These are phyloP conservation scores for Asterophora parasitica DNA, from an alignment of 768 basidiomycete genomes.

Conservation along the genomic window DNA sequence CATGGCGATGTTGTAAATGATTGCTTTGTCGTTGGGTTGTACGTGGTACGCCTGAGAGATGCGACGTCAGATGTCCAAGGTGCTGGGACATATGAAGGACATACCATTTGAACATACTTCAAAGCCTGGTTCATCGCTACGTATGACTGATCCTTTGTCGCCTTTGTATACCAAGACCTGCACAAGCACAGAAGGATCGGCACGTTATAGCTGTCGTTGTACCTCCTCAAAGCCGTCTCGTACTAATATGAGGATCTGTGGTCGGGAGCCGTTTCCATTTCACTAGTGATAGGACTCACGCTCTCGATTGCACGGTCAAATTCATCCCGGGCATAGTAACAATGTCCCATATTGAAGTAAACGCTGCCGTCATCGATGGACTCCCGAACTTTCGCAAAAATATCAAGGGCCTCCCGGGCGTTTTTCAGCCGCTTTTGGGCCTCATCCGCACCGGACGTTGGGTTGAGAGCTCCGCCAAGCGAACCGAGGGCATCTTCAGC, in stretches of 20 bases:
- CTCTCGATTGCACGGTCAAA: conserved; percentile 95
- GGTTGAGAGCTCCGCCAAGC: conserved; percentile 47
- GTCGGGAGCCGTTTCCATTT: background rate
- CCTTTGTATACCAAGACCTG: conserved; percentile 92
- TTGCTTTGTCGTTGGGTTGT: conserved; percentile 84
- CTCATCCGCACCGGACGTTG: conserved; percentile 53
- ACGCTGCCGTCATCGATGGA: conserved; percentile 78
- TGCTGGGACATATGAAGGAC: conserved; percentile 8
- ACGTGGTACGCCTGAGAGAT: conserved; percentile 71
- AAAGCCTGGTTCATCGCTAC: conserved; percentile 80
- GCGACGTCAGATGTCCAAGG: background rate
- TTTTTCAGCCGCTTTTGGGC: conserved; percentile 60
- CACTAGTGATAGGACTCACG: conserved; percentile 42
- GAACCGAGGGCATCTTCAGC: conserved; percentile 87
- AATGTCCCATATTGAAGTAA: conserved; percentile 95
- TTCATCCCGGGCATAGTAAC: conserved; percentile 88
- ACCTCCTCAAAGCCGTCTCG: conserved; percentile 81
- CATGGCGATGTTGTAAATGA: conserved; percentile 95
- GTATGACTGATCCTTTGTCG: conserved; percentile 84
- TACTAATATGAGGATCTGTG: conserved; percentile 49
- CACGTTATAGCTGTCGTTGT: conserved; percentile 69
- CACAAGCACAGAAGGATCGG: conserved; percentile 80
- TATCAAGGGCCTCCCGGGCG: conserved; percentile 80
- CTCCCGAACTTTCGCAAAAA: conserved; percentile 90
- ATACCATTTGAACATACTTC: conserved; percentile 74